These are phyloP conservation scores for Inga oerstediana DNA, from an alignment of 306 rosid species.

Conservation along the genomic window DNA sequence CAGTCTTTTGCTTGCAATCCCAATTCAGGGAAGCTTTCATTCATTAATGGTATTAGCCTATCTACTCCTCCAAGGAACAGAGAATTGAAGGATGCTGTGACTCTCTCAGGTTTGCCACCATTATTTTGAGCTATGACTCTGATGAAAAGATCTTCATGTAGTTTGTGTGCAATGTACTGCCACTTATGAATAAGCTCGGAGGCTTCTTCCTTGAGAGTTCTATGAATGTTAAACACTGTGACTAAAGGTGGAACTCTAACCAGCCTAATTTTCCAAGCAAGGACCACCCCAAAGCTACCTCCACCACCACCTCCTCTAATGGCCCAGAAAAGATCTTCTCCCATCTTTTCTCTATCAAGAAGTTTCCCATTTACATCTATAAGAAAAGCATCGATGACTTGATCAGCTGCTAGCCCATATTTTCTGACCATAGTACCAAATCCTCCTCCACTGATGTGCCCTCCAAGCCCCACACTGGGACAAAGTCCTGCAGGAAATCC, in stretches of 20 bases:
- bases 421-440: conserved; percentile 43
- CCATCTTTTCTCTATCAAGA: conserved; percentile 30
- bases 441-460: conserved; percentile 54
- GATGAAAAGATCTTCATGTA: conserved; percentile 58
- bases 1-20: conserved; percentile 57
- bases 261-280: conserved; percentile 44
- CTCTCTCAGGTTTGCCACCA: conserved; percentile 20
- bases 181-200: conserved; percentile 9
- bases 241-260: conserved; percentile 39
- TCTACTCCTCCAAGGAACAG: conserved; percentile 51
- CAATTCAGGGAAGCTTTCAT: conserved; percentile 52
- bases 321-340: conserved; percentile 22
- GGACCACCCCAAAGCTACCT: conserved; percentile 46
- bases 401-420: conserved; percentile 45
- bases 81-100: conserved; percentile 38
- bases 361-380: conserved; percentile 36
- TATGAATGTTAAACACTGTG: conserved; percentile 37
- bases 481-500: conserved; percentile 25
- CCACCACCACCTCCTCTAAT: conserved; percentile 57
- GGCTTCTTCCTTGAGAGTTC: conserved; percentile 29
- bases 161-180: conserved; percentile 40
- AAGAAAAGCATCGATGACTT: conserved; percentile 43
- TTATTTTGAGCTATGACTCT: conserved; percentile 33
- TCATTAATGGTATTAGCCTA: conserved; percentile 44
- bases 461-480: conserved; percentile 35